Evolutionary conservation across 2,329 filamentous ascomycete species (phyloP), one percentile per base, ranked within the genome.

Genomic region (Trichoderma guizhouense): DNA sequence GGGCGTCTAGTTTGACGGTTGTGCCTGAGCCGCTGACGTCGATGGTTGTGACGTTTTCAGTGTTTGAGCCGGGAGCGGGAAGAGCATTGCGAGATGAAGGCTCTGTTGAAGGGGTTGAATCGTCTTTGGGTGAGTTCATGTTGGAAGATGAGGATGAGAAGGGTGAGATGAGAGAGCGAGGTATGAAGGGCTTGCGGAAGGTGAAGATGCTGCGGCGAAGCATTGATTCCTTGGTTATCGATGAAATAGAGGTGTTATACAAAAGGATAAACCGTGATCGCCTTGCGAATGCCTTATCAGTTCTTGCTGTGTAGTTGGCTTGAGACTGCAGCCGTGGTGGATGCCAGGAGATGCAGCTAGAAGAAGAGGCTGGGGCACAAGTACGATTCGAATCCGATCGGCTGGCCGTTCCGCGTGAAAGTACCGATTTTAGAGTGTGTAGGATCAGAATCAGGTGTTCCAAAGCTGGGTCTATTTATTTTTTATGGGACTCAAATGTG

Each of bases 1-100:
- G 83, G 73, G 89, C 86, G 77, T 93, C 91, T 9, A 94, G 86
- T 64, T 86, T 88, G 57, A 92, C 84, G 21, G 80, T 79, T 11
- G 79, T 72, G 24, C 74, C 77, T 36, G 72, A 76, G 57, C 77
- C 76, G 62, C 78, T 78, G 72, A 82, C 77, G 74, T 82, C 79
- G 32, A 82, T 78, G n/a, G 75, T 78, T 30, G 76, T 72, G 58
- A 74, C 47, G 57, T 55, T 36, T 39, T 24, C 69, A 67, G 66
- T 61, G 11, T 32, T 32, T 18, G 57, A 26, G 30, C 64, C 74
- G 3, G 79, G 78, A 11, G 76, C 77, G 21, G 80, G 78, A 11
- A 80, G 77, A 47, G 76, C 76, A 18, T 69, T 71, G 57, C 26
- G 68, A 60, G 57, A 26, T 21, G 67, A 7, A 4, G 63, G 66